phyloP scores from a whole-genome alignment of 2,329 filamentous ascomycete species.

The Fusarium globosum region DNA sequence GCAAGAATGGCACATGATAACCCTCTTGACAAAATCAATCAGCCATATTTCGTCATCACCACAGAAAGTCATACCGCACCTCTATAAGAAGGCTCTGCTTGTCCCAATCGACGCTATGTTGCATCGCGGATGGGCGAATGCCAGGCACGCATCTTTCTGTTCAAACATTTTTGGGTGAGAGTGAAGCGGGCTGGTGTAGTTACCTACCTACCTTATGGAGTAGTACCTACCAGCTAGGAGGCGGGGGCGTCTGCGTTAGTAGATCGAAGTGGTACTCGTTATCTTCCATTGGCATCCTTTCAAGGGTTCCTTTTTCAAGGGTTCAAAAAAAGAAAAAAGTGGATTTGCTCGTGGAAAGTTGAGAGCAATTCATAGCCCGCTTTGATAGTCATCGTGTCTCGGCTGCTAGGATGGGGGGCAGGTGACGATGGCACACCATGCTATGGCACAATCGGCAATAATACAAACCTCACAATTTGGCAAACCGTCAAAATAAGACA shows the following conservation, averaged over 20 bases:
- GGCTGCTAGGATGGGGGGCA: constrained; percentile 26
- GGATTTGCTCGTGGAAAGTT: constrained; percentile 21
- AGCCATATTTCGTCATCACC: constrained; percentile 32
- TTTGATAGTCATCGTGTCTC: constrained; percentile 16
- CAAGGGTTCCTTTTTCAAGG: constrained; percentile 9
- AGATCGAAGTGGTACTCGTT: background rate
- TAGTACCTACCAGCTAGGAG: background rate
- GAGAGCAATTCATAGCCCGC: background rate
- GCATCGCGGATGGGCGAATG: constrained; percentile 39
- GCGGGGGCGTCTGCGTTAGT: constrained; percentile 23
- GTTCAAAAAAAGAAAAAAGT: constrained; percentile 26
- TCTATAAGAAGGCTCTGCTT: constrained; percentile 19
- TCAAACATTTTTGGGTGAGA: background rate
- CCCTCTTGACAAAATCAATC: constrained; percentile 10
- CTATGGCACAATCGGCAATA: constrained; percentile 16
- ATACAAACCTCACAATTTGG: background rate
- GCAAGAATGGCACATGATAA: constrained; percentile 29
- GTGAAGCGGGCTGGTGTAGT: constrained; percentile 8
- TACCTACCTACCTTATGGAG: background rate
- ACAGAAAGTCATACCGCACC: constrained; percentile 13
- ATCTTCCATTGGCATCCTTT: background rate
- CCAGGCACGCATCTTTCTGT: constrained; percentile 39
- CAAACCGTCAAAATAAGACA: background rate
- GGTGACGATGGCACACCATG: constrained; percentile 30
- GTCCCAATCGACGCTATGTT: constrained; percentile 41